Evolutionary conservation across 208 protist species (phyloP), one percentile per base, ranked within the genome.

Genomic region (Crithidia sp.): DNA sequence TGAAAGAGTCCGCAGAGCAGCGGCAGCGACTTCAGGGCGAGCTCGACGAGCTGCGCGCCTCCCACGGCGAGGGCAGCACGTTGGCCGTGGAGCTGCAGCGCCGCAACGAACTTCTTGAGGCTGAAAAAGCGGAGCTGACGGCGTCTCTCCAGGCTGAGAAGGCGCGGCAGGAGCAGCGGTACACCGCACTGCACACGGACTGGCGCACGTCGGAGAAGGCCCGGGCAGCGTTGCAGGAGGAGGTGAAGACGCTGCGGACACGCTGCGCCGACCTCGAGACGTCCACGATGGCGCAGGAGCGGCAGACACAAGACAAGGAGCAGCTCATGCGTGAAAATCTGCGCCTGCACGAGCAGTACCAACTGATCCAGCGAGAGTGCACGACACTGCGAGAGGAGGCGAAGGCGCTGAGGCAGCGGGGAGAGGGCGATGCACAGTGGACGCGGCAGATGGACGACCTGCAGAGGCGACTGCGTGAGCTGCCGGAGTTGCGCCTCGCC

Each of bases 281-380:
- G 0, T 63, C 74, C 44, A 73, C 62, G 36, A 79, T 83, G 50
- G 28, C 65, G 6, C 68, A 77, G 36, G 86, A 86, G 16, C 82
- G 78, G 19, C 56, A 71, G 53, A 81, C 77, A 13, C 73, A 80
- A 57, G 87, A 94, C 71, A 81, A 81, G 45, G 85, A 90, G 66
- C 72, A 76, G 58, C 82, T 94, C n/a, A 84, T 86, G 83, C 63
- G 74, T 13, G 85, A 93, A 60, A 94, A 94, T 71, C 53, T 82
- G 44, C 84, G 83, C 4, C 71, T 95, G 56, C 88, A 94, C 39
- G 83, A 86, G 67, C 82, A 82, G 77, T 86, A 92, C 76, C 74
- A 84, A 52, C 71, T 78, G 43, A 75, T 87, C 39, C 83, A 90
- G 57, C 67, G 66, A 9, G 85, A 95, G 77, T 85, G 81, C 67